Evolutionary conservation across 306 rosid genomes (phyloP).

Genomic region (Vicia sativa): DNA sequence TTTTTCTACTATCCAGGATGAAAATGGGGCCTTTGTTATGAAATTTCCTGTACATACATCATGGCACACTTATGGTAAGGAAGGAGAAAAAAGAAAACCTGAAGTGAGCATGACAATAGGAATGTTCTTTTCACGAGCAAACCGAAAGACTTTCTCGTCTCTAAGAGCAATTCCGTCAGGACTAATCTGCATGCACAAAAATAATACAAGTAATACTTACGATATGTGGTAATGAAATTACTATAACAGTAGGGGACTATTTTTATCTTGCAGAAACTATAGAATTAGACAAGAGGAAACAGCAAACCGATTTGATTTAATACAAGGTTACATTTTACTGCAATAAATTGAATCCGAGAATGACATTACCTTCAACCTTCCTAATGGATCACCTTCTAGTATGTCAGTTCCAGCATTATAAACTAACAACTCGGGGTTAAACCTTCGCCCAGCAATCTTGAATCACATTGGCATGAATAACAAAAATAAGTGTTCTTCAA

Average conservation of each 20-base stretch:
- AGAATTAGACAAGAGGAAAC: conserved; percentile 29
- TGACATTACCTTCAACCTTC: conserved; percentile 72
- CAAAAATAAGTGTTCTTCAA: conserved; percentile 19
- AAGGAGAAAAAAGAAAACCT: conserved; percentile 51
- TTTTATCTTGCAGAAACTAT: conserved; percentile 19
- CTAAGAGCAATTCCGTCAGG: conserved; percentile 75
- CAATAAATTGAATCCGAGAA: conserved; percentile 35
- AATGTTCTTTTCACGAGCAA: conserved; percentile 73
- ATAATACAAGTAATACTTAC: conserved; percentile 26
- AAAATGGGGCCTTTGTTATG: background rate
- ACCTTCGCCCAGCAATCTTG: conserved; percentile 67
- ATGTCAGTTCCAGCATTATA: conserved; percentile 98
- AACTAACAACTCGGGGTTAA: conserved; percentile 78
- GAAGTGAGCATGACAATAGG: conserved; percentile 97
- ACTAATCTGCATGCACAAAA: conserved; percentile 67
- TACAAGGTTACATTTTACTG: conserved; percentile 27
- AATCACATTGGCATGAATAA: conserved; percentile 34
- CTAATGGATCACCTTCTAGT: conserved; percentile 90
- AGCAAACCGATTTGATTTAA: conserved; percentile 26
- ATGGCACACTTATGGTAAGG: conserved; percentile 5
- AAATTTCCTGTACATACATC: conserved; percentile 2
- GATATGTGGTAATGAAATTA: conserved; percentile 26
- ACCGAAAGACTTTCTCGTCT: conserved; percentile 88
- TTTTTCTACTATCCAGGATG: conserved; percentile 6
- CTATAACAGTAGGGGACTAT: background rate